A percentile compares a stretch with the other conserved stretches of the same genome.
phyloP scores from a whole-genome alignment of 768 basidiomycete species.

The Termitomyces sp. region DNA sequence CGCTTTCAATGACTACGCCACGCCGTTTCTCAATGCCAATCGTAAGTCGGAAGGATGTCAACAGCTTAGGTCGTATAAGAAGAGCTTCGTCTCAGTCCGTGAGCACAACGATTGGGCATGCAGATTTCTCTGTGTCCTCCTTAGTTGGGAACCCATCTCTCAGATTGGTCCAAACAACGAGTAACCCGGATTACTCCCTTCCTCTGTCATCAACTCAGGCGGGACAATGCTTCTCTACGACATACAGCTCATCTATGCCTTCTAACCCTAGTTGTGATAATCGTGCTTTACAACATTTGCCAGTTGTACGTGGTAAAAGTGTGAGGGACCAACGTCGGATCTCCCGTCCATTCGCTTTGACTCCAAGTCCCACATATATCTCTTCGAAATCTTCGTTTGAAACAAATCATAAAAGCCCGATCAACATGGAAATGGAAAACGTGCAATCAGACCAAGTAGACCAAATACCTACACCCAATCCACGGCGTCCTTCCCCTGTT shows the following conservation, averaged over 20 bases:
- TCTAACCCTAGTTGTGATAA: neutral
- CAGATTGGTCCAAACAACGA: slow-evolving; percentile 17
- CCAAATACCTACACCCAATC: neutral
- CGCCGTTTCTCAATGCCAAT: slow-evolving; percentile 29
- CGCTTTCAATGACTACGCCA: neutral
- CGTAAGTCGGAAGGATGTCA: slow-evolving; percentile 13
- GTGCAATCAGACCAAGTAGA: neutral
- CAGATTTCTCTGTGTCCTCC: slow-evolving; percentile 10
- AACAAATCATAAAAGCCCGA: neutral
- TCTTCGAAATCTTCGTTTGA: neutral
- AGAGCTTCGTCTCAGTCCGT: slow-evolving; percentile 18
- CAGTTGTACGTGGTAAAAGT: neutral
- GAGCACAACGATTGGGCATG: slow-evolving; percentile 16
- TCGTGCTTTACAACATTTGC: neutral
- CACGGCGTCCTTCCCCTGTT: slow-evolving; percentile 7
- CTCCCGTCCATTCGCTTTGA: slow-evolving; percentile 26
- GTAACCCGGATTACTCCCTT: slow-evolving; percentile 13
- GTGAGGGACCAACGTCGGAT: slow-evolving; percentile 13
- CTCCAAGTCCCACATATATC: neutral
- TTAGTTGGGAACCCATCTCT: slow-evolving; percentile 17
- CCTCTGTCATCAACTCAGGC: slow-evolving; percentile 14
- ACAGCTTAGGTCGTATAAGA: slow-evolving; percentile 11
- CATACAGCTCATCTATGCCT: neutral
- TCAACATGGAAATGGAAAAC: neutral
- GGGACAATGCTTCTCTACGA: neutral